These are phyloP conservation scores for Candida peoriensis DNA, from an alignment of 805 yeast species.

Conservation along the genomic window DNA sequence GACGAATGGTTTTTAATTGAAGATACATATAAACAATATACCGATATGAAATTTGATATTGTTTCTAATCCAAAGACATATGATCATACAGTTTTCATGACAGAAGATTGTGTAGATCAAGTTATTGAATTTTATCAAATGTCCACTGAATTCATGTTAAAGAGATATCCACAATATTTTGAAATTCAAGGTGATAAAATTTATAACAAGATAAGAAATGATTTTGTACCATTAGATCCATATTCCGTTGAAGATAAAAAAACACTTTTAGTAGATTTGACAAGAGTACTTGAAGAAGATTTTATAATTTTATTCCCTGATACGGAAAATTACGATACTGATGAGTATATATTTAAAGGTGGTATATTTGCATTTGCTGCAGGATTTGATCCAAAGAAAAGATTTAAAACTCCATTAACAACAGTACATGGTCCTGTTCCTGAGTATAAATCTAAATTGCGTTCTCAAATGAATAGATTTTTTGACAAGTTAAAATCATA, in stretches of 20 bases:
- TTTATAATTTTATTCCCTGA: conserved; percentile 44
- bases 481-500: conserved; percentile 50
- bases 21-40: conserved; percentile 45
- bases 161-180: conserved; percentile 23
- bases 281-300: conserved; percentile 28
- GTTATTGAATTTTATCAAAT: conserved; percentile 22
- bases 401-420: conserved; percentile 50
- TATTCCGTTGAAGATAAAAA: conserved; percentile 17
- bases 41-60: conserved; percentile 34
- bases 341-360: conserved; percentile 56
- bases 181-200: conserved; percentile 18
- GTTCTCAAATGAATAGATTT: conserved; percentile 61
- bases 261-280: conserved; percentile 14
- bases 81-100: conserved; percentile 30
- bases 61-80: conserved; percentile 28
- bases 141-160: conserved; percentile 19
- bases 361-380: conserved; percentile 62
- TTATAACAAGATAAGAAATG: conserved; percentile 22
- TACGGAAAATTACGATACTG: conserved; percentile 33
- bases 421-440: conserved; percentile 72
- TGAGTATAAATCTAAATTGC: conserved; percentile 49
- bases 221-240: conserved; percentile 22
- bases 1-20: conserved; percentile 61
- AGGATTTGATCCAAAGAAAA: conserved; percentile 61
- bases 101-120: conserved; percentile 22